A percentile compares a stretch with the other conserved stretches of the same genome.
These are phyloP conservation scores for Phytophthora capsici DNA, from an alignment of 352 stramenopile species.

Conservation along the genomic window DNA sequence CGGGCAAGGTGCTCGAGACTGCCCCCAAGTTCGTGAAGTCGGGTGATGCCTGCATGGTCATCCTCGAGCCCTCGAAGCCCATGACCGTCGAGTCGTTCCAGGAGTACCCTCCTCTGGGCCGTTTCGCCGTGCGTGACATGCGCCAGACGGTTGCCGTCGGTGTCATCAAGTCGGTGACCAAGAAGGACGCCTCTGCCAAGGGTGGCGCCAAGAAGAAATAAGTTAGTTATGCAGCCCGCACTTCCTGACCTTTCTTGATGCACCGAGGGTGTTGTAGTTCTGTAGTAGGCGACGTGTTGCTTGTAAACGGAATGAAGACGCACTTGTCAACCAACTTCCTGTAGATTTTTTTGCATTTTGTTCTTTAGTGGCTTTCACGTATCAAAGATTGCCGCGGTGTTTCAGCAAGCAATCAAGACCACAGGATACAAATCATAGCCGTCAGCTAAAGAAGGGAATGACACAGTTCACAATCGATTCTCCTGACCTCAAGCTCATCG, in stretches of 20 bases:
- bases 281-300: slow-evolving; percentile 12
- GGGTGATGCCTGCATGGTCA: slow-evolving; percentile 96
- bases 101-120: slow-evolving; percentile 95
- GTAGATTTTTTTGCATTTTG: too few species aligned
- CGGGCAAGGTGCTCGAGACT: slow-evolving; percentile 94
- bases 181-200: slow-evolving; percentile 67
- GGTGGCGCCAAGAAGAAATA: slow-evolving; percentile 56
- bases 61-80: slow-evolving; percentile 93
- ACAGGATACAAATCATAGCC: too few species aligned
- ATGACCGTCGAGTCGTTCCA: slow-evolving; percentile 97
- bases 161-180: slow-evolving; percentile 95
- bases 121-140: slow-evolving; percentile 98
- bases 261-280: slow-evolving; percentile 16
- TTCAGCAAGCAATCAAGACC: too few species aligned
- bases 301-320: slow-evolving; percentile 26
- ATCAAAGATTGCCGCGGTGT: neutral
- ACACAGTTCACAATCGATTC: slow-evolving; percentile 22
- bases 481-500: neutral
- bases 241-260: slow-evolving; percentile 30
- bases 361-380: neutral
- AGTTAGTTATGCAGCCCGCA: slow-evolving; percentile 27
- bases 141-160: slow-evolving; percentile 96
- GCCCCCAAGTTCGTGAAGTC: slow-evolving; percentile 95
- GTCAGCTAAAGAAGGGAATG: neutral
- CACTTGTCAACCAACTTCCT: slow-evolving; percentile 9